Conservation (phyloP, 345 rosid genomes). For the Noccaea bulbosa region DNA sequence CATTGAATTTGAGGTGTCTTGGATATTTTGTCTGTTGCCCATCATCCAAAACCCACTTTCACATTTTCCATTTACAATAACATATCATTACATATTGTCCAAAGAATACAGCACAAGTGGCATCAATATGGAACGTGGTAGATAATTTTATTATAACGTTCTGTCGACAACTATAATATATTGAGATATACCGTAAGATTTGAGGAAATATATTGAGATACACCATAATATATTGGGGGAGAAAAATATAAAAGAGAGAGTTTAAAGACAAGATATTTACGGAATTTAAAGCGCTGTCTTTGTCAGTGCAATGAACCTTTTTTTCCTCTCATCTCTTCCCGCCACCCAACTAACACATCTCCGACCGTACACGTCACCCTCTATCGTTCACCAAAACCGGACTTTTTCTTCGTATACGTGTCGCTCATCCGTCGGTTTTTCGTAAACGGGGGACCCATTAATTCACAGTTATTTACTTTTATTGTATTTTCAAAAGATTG, state of each 20-base stretch:
- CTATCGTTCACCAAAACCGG: slow-evolving; percentile 28
- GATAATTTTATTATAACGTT: not conserved
- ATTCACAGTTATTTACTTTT: slow-evolving; percentile 1
- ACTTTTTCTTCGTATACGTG: slow-evolving; percentile 38
- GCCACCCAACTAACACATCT: slow-evolving; percentile 42
- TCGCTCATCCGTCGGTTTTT: slow-evolving; percentile 22
- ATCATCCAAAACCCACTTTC: slow-evolving; percentile 33
- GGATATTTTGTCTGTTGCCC: slow-evolving; percentile 26
- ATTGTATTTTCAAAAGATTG: not conserved
- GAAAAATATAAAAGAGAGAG: slow-evolving; percentile 2
- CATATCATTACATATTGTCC: slow-evolving; percentile 33
- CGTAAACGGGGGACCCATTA: slow-evolving; percentile 7
- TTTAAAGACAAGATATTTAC: slow-evolving; percentile 43
- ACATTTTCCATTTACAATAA: slow-evolving; percentile 25
- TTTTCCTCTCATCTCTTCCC: slow-evolving; percentile 25
- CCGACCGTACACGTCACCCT: slow-evolving; percentile 45
- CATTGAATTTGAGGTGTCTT: slow-evolving; percentile 36
- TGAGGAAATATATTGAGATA: not conserved
- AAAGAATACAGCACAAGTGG: slow-evolving; percentile 37
- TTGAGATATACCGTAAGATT: not conserved
- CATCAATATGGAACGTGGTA: slow-evolving; percentile 23
- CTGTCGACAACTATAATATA: slow-evolving; percentile 14
- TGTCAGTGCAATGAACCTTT: slow-evolving; percentile 45
- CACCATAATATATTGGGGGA: not conserved
- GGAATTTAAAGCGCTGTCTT: slow-evolving; percentile 33